Conservation (phyloP, 2,329 filamentous ascomycete species). For the Penicillium sp. region DNA sequence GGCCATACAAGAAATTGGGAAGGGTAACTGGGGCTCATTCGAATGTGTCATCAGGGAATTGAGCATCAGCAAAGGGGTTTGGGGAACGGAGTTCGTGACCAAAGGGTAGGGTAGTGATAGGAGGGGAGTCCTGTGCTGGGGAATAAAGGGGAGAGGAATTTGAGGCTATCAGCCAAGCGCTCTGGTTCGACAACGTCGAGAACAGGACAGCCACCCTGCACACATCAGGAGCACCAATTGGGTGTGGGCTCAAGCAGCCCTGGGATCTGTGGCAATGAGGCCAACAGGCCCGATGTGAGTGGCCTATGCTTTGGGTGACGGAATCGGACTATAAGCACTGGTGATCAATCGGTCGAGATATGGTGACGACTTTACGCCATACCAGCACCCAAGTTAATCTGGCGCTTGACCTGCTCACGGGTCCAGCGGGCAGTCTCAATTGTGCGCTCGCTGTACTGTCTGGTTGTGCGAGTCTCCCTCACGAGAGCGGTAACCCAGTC, state of each 20-base stretch:
- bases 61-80: constrained; percentile 13
- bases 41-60: constrained; percentile 17
- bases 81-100: constrained; percentile 3
- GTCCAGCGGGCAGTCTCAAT: constrained; percentile 96
- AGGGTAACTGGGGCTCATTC: constrained; percentile 14
- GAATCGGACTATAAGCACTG: neutral
- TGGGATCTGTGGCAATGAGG: neutral
- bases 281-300: neutral
- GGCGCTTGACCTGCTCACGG: constrained; percentile 93
- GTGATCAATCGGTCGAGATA: constrained; percentile 10
- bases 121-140: constrained; percentile 6
- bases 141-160: constrained; percentile 2
- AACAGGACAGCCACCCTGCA: neutral
- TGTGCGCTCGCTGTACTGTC: constrained; percentile 79
- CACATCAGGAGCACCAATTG: neutral
- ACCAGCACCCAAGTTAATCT: constrained; percentile 49
- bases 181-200: neutral
- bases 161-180: neutral
- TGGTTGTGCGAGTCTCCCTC: constrained; percentile 85
- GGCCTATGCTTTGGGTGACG: neutral
- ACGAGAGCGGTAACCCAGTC: constrained; percentile 90
- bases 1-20: constrained; percentile 10
- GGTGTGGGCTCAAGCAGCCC: neutral
- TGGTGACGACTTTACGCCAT: constrained; percentile 35
- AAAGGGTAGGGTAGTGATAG: constrained; percentile 6